phyloP scores from a whole-genome alignment of 352 stramenopile species.

The Elongisporangium anandrum region DNA sequence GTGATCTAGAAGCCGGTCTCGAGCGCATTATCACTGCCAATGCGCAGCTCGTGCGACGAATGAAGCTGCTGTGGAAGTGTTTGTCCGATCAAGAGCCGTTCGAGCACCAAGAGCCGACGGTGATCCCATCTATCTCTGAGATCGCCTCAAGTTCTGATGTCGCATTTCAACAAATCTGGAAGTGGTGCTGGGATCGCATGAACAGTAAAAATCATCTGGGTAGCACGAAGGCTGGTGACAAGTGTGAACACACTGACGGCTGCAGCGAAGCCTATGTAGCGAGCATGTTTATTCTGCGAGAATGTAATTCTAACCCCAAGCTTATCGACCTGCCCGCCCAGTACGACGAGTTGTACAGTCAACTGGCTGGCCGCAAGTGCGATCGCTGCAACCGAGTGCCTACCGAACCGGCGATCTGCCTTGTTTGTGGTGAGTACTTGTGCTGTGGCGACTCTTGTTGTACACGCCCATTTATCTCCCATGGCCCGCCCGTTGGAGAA shows the following conservation, averaged over 20 bases:
- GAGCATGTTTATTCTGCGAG: constrained; percentile 87
- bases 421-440: constrained; percentile 82
- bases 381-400: constrained; percentile 61
- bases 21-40: constrained; percentile 44
- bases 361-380: constrained; percentile 64
- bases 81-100: constrained; percentile 29
- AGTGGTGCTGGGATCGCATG: constrained; percentile 83
- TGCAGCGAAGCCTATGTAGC: constrained; percentile 83
- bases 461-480: constrained; percentile 66
- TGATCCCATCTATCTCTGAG: constrained; percentile 46
- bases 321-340: constrained; percentile 80
- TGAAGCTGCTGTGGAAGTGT: constrained; percentile 84
- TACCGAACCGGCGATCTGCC: constrained; percentile 69
- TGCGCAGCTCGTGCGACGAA: constrained; percentile 66
- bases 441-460: constrained; percentile 86
- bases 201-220: constrained; percentile 72
- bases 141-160: constrained; percentile 45
- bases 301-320: constrained; percentile 44
- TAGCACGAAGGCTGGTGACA: constrained; percentile 64
- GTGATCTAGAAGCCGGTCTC: constrained; percentile 35
- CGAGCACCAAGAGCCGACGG: constrained; percentile 10
- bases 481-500: constrained; percentile 75
- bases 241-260: constrained; percentile 83
- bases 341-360: constrained; percentile 84
- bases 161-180: constrained; percentile 77